Base-by-base conservation (phyloP, 2,329 filamentous ascomycete species). In the Calycina marina region DNA sequence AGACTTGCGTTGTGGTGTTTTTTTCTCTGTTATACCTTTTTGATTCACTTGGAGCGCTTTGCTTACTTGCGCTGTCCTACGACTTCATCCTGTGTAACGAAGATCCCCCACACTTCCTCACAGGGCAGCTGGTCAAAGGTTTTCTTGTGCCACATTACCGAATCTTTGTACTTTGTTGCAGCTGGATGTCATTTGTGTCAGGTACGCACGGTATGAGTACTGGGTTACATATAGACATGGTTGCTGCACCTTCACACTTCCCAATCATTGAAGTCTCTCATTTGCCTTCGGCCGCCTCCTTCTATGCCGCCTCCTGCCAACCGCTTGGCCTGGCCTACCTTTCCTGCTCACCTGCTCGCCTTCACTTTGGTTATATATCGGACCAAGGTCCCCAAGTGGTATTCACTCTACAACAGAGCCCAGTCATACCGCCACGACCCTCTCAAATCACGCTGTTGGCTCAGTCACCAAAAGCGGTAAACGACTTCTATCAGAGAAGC, bases 231-330 rank as follows among this genome's bases (percentile, higher is more conserved):
- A n/a, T n/a, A 17, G 14, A 26, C 27, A 25, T 26, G 18, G 14
- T 24, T 22, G 33, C 40, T 5, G 10, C 27, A 29, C 11, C 27
- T 29, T n/a, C 27, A 4, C 16, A 15, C n/a, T n/a, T 22, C 24
- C 67, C 69, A 30, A 62, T 62, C 41, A 50, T 73, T 43, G 62
- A 71, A 50, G 84, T 93, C 50, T 76, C 74, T 39, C 76, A 86
- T 55, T 71, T 93, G 33, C 72, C 83, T 34, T 72, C 76, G 20
- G 80, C 84, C 3, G 73, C 78, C 30, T 90, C 83, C 5, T 93
- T 92, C 61, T 93, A 84, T 56, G 70, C 85, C 14, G 70, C 79
- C 40, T 67, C 84, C 42, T 66, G 83, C 5, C 81, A 88, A 45
- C 78, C 82, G 3, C 65, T 93, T 14, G 80, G 80, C 22, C 74